Evolutionary conservation across 495 filamentous ascomycete genomes (phyloP).

Genomic region (Aspergillus heteromorphus): DNA sequence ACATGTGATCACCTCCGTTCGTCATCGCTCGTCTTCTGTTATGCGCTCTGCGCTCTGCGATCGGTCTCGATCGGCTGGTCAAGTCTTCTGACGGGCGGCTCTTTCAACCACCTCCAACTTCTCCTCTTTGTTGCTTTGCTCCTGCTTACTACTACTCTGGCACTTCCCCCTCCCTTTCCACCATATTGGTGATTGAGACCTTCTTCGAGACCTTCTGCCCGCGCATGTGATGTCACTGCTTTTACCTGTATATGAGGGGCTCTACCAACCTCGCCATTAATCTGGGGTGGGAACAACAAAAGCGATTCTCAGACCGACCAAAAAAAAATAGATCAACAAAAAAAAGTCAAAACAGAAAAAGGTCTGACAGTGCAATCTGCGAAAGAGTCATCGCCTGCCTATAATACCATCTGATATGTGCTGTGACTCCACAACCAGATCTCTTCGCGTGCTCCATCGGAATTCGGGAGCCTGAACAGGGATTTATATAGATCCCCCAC

Average conservation of each 20-base stretch:
- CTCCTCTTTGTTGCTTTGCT: background rate
- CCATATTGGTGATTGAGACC: background rate
- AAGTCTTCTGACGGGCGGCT: slow-evolving; percentile 8
- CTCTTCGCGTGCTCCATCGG: slow-evolving; percentile 15
- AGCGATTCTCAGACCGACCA: too few species aligned
- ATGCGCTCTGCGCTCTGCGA: background rate
- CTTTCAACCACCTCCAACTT: background rate
- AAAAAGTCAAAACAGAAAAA: slow-evolving; percentile 8
- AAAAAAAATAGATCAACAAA: slow-evolving; percentile 13
- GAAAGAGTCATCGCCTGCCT: background rate
- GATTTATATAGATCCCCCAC: slow-evolving; percentile 19
- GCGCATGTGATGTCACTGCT: slow-evolving; percentile 22
- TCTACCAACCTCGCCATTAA: slow-evolving; percentile 1
- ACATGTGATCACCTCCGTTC: slow-evolving; percentile 17
- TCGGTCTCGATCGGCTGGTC: slow-evolving; percentile 10
- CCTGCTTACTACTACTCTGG: background rate
- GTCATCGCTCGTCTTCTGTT: background rate
- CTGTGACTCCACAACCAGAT: slow-evolving; percentile 2
- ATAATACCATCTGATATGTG: slow-evolving; percentile 24
- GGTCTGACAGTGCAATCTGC: background rate
- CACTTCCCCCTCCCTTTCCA: background rate
- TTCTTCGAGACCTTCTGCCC: background rate
- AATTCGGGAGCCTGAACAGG: slow-evolving; percentile 30
- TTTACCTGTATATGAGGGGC: slow-evolving; percentile 14
- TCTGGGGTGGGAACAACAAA: background rate